These are phyloP conservation scores for Hymenoscyphus salicellus DNA, from an alignment of 2,329 filamentous ascomycete genomes.

Conservation along the genomic window DNA sequence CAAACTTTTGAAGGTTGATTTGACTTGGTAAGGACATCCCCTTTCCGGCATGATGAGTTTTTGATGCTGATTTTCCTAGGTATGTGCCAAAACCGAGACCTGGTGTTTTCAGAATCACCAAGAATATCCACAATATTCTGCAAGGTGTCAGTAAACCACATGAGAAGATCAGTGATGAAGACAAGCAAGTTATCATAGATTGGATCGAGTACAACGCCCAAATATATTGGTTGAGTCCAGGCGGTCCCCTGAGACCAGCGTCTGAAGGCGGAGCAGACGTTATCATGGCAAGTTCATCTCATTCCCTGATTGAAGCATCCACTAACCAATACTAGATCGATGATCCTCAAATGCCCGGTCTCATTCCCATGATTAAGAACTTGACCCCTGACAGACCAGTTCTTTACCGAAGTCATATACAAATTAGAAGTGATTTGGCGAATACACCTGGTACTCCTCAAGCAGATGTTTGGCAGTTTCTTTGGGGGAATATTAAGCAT, in stretches of 20 bases:
- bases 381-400: conserved; percentile 70
- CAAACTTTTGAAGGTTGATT: conserved; percentile 62
- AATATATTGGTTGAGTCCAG: no score
- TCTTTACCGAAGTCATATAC: conserved; percentile 79
- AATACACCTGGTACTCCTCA: conserved; percentile 62
- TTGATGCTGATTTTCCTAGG: conserved; percentile 6
- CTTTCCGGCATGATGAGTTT: no score
- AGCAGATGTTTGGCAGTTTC: conserved; percentile 69
- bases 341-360: no score
- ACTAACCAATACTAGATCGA: no score
- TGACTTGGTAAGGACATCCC: conserved; percentile 67
- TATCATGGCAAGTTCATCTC: no score
- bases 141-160: conserved; percentile 70
- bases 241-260: no score
- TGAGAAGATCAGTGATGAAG: conserved; percentile 50
- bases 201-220: no score
- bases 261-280: no score
- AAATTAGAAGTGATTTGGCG: conserved; percentile 73
- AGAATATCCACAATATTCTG: conserved; percentile 85
- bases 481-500: conserved; percentile 68
- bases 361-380: conserved; percentile 29
- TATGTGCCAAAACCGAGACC: conserved; percentile 73
- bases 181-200: no score
- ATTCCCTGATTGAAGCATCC: no score
- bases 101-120: conserved; percentile 78